A percentile compares a stretch with the other conserved stretches of the same genome.
phyloP scores from a whole-genome alignment of 805 yeast species.

The Nakazawaea wyomingensis region DNA sequence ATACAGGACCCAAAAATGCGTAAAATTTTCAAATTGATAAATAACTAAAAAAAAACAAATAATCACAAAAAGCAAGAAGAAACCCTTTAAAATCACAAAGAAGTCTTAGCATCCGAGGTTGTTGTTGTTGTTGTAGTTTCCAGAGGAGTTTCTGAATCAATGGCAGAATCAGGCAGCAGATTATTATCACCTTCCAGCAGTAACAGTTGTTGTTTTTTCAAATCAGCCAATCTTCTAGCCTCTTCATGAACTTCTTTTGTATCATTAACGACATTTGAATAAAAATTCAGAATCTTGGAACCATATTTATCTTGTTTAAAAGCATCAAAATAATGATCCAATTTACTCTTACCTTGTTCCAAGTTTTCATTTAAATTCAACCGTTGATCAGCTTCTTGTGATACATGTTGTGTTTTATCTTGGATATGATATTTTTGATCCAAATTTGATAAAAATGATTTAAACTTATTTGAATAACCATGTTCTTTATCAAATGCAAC shows the following conservation, averaged over 20 bases:
- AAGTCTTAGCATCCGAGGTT: too few species aligned
- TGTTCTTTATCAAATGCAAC: constrained; percentile 59
- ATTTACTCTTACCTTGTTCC: constrained; percentile 29
- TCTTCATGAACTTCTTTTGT: constrained; percentile 65
- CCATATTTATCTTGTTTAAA: constrained; percentile 48
- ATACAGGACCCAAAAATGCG: too few species aligned
- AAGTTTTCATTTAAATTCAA: constrained; percentile 35
- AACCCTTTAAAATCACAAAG: too few species aligned
- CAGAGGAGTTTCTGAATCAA: background rate
- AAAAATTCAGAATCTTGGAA: constrained; percentile 54
- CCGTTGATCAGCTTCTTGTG: constrained; percentile 32
- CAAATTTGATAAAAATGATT: constrained; percentile 45
- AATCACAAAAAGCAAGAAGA: too few species aligned
- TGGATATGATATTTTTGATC: constrained; percentile 59
- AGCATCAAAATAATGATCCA: constrained; percentile 41
- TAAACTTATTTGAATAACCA: constrained; percentile 56
- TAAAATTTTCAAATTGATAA: too few species aligned
- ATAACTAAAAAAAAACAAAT: too few species aligned
- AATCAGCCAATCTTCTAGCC: constrained; percentile 64
- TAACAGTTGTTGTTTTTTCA: constrained; percentile 38
- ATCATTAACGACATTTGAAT: constrained; percentile 48
- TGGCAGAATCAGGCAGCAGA: background rate
- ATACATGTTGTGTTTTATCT: constrained; percentile 37
- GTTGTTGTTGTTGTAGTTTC: too few species aligned
- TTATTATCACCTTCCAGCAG: too few species aligned